These are phyloP conservation scores for Wickerhamomyces rabaulensis DNA, from an alignment of 805 yeast genomes.

Conservation along the genomic window DNA sequence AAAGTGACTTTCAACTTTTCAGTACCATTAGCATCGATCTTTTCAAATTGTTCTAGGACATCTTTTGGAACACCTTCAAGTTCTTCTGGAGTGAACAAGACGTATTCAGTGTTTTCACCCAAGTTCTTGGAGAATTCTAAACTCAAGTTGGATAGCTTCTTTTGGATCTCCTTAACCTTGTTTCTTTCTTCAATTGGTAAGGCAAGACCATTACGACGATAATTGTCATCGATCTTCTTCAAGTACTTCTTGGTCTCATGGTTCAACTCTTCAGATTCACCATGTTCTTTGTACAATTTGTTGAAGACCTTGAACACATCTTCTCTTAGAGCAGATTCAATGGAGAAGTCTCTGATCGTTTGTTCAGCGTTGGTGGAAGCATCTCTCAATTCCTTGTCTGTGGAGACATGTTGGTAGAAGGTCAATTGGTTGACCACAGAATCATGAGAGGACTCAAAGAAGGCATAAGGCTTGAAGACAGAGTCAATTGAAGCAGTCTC, in stretches of 20 bases:
- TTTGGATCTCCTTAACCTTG: slow-evolving; percentile 51
- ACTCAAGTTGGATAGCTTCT: slow-evolving; percentile 51
- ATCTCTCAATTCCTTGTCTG: slow-evolving; percentile 60
- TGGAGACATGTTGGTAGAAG: slow-evolving; percentile 70
- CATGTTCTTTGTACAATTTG: slow-evolving; percentile 39
- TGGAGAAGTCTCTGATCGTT: slow-evolving; percentile 46
- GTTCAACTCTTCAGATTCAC: slow-evolving; percentile 30
- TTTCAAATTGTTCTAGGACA: slow-evolving; percentile 52
- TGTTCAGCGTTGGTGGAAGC: slow-evolving; percentile 64
- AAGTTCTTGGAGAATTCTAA: slow-evolving; percentile 58
- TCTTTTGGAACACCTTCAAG: slow-evolving; percentile 71
- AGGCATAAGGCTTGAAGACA: slow-evolving; percentile 48
- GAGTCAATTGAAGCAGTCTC: slow-evolving; percentile 50
- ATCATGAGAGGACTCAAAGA: slow-evolving; percentile 43
- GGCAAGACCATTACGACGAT: slow-evolving; percentile 65
- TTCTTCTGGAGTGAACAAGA: slow-evolving; percentile 58
- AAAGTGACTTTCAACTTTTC: slow-evolving; percentile 57
- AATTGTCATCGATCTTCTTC: slow-evolving; percentile 51
- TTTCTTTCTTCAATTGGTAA: slow-evolving; percentile 50
- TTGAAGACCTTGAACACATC: slow-evolving; percentile 61
- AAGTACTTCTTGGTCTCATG: slow-evolving; percentile 54
- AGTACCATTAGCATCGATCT: slow-evolving; percentile 32
- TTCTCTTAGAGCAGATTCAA: slow-evolving; percentile 61
- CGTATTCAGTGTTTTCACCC: slow-evolving; percentile 63
- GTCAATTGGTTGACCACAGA: slow-evolving; percentile 46